Evolutionary conservation across 192 early-diverging fungal species (phyloP).

Genomic region (Coemansia sp.): DNA sequence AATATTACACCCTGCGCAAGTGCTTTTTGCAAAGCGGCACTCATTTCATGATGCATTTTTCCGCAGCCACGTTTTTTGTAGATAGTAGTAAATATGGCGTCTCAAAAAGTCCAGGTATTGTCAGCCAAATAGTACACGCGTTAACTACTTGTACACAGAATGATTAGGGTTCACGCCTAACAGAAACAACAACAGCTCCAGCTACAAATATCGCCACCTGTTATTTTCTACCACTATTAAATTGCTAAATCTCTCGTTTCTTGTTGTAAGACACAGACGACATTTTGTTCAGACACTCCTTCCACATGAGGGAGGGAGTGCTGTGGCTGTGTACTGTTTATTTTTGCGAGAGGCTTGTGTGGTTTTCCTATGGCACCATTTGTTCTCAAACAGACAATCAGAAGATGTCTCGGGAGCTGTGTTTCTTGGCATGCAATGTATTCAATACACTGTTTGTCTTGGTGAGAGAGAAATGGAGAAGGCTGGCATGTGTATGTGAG

Average conservation of each 20-base stretch:
- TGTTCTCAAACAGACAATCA: constrained; percentile 19
- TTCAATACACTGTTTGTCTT: neutral
- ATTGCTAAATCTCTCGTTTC: neutral
- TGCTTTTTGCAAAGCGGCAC: neutral
- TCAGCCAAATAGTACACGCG: neutral
- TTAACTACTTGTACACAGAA: neutral
- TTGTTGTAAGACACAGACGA: neutral
- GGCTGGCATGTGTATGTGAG: neutral
- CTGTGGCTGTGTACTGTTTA: neutral
- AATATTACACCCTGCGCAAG: neutral
- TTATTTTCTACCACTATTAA: neutral
- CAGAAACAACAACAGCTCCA: neutral
- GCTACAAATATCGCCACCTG: neutral
- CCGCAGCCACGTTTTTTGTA: neutral
- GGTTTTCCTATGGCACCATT: neutral
- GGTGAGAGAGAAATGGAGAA: constrained; percentile 2
- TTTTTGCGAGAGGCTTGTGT: neutral
- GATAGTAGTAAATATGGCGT: neutral
- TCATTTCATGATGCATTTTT: neutral
- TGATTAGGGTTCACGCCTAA: neutral
- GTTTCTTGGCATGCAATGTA: neutral
- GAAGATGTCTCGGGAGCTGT: neutral
- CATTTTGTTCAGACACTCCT: neutral
- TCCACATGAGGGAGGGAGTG: neutral
- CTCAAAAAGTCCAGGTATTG: neutral